Evolutionary conservation across 2,329 filamentous ascomycete species (phyloP).

Genomic region (Sporothrix mexicana): DNA sequence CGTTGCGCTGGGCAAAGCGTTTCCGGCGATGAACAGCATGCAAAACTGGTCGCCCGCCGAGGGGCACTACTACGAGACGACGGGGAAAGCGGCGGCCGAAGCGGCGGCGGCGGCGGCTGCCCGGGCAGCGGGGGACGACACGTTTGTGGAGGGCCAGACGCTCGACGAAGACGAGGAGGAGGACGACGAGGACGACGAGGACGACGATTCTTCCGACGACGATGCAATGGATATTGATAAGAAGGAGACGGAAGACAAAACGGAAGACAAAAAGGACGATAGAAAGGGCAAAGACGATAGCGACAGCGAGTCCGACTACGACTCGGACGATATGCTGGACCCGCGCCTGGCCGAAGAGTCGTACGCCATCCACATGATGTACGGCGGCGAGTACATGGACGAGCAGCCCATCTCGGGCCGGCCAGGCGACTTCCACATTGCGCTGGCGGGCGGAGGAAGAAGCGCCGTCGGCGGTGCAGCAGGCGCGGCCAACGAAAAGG

Average conservation of each 20-base stretch:
- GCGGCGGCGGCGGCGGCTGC: not conserved
- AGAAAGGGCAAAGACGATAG: constrained; percentile 33
- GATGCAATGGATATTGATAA: constrained; percentile 20
- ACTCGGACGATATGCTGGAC: constrained; percentile 48
- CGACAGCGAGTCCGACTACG: constrained; percentile 39
- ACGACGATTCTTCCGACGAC: constrained; percentile 20
- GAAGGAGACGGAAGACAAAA: not conserved
- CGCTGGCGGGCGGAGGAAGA: constrained; percentile 63
- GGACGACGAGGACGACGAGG: constrained; percentile 31
- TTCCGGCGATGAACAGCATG: constrained; percentile 57
- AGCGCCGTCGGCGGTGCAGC: constrained; percentile 39
- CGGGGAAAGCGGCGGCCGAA: constrained; percentile 36
- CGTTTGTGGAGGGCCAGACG: not conserved
- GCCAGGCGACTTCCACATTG: constrained; percentile 69
- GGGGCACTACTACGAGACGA: constrained; percentile 58
- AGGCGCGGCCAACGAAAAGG: constrained; percentile 41
- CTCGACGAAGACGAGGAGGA: constrained; percentile 30
- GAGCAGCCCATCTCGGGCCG: constrained; percentile 71
- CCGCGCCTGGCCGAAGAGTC: constrained; percentile 62
- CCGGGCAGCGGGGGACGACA: constrained; percentile 1
- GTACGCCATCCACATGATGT: constrained; percentile 61
- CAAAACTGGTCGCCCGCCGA: constrained; percentile 61
- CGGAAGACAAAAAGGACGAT: not conserved
- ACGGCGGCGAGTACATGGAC: constrained; percentile 69
- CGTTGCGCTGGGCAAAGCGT: constrained; percentile 58